These are phyloP conservation scores for Tritrichomonas musculus DNA, from an alignment of 208 protist genomes.

Conservation along the genomic window DNA sequence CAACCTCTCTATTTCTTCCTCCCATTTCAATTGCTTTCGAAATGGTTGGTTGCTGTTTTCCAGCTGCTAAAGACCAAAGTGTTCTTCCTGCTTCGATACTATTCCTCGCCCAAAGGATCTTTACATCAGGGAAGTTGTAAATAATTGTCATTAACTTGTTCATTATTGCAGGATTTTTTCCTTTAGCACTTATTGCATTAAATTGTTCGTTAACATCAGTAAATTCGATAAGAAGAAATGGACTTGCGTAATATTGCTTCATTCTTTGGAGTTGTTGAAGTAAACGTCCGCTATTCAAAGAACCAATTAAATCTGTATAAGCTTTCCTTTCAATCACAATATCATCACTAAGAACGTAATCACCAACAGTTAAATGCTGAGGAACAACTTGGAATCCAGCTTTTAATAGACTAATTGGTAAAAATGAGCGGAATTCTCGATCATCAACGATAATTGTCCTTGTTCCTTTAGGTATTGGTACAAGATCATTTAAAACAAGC, in stretches of 20 bases:
- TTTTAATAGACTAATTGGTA: background rate
- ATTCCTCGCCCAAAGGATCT: background rate
- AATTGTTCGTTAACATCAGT: background rate
- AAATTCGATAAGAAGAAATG: background rate
- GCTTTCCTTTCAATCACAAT: constrained; percentile 13
- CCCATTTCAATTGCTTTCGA: background rate
- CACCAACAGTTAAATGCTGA: background rate
- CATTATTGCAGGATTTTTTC: background rate
- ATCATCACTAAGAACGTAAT: constrained; percentile 23
- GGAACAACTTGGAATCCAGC: background rate
- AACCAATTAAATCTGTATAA: background rate
- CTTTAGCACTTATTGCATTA: background rate
- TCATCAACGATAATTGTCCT: background rate
- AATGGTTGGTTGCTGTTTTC: background rate
- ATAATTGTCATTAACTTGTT: background rate
- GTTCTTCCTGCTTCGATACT: background rate
- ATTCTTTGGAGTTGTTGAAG: constrained; percentile 29
- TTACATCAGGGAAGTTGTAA: background rate
- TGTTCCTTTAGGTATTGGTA: background rate
- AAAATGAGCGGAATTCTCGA: background rate
- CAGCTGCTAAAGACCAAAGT: background rate
- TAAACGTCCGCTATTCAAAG: background rate
- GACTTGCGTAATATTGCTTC: background rate
- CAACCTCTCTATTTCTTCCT: background rate
- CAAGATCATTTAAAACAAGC: background rate